Evolutionary conservation across 805 yeast genomes (phyloP), one percentile per base, ranked within the genome.

Genomic region (Zygoascus ofunaensis): DNA sequence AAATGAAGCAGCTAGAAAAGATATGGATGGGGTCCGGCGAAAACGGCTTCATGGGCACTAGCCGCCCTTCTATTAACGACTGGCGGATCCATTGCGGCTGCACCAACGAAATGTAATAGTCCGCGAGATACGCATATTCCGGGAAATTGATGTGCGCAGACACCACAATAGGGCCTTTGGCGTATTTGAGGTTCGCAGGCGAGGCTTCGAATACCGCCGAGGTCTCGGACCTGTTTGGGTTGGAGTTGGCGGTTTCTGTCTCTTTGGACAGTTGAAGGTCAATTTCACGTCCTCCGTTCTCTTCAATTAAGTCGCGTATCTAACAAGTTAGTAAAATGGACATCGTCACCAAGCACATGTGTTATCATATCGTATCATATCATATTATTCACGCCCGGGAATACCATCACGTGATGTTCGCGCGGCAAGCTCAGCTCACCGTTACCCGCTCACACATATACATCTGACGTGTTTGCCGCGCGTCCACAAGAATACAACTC

Each of bases 1-100:
- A 77, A 1, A 86, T 65, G 50, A 76, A 74, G 15, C 76, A 72
- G 42, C 75, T 73, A 48, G 77, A 78, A 57, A 90, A 68, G 49
- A 84, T 73, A 47, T 73, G 77, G 23, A 66, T 66, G 5, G 85
- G 82, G 55, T 82, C 82, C 0, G 96, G 94, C 14, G 85, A 77
- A 59, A 73, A 87, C 1, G 74, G 70, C 45, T 79, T 70, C 34
- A 73, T 67, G 4, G 82, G 76, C 22, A 71, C 67, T 12, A 71
- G 58, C 43, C 72, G 68, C 0, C 64, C 63, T 22, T 58, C 58
- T 5, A 55, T 55, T 0, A 71, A 55, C 2, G 80, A 73, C 33
- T 73, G 77, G 23, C 59, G 51, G 2, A 83, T 66, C 87, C 92
- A 86, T 4, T 66, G 58, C 0, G 79, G 70, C 0, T 73, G 71